These are phyloP conservation scores for Oxytropis ochrocephala DNA, from an alignment of 306 rosid genomes.

Conservation along the genomic window DNA sequence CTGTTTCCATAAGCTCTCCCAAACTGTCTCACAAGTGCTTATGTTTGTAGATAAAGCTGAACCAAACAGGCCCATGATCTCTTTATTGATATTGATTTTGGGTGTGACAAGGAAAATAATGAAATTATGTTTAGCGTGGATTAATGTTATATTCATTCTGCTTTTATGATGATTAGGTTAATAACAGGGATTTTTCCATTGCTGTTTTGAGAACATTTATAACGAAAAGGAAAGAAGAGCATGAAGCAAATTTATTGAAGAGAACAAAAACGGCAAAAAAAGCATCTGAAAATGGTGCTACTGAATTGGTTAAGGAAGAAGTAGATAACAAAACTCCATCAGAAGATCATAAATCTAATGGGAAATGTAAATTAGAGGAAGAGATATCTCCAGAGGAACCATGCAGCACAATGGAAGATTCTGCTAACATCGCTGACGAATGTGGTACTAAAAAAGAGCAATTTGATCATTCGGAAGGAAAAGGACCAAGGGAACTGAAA, in stretches of 20 bases:
- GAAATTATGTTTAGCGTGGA: neutral
- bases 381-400: conserved; percentile 45
- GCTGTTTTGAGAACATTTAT: conserved; percentile 88
- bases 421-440: conserved; percentile 32
- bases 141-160: conserved; percentile 4
- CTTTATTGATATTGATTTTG: neutral
- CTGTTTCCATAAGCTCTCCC: too few relatives aligned
- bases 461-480: conserved; percentile 42
- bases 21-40: too few relatives aligned
- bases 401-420: conserved; percentile 37
- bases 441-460: conserved; percentile 31
- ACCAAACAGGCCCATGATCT: too few relatives aligned
- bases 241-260: conserved; percentile 52
- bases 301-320: conserved; percentile 43
- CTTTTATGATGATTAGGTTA: conserved; percentile 54
- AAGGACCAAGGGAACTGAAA: conserved; percentile 46
- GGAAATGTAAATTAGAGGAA: conserved; percentile 39
- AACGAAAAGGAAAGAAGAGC: conserved; percentile 62
- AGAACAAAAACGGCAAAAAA: conserved; percentile 37
- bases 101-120: neutral
- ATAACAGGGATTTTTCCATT: conserved; percentile 89
- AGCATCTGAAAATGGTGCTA: conserved; percentile 38
- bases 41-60: too few relatives aligned
- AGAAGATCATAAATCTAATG: conserved; percentile 40
- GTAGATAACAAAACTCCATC: conserved; percentile 25